Percentiles rank a stretch among this genome's conserved stretches.
phyloP scores from a whole-genome alignment of 1,284 basidiomycete species.

The Clitocybe nebularis region DNA sequence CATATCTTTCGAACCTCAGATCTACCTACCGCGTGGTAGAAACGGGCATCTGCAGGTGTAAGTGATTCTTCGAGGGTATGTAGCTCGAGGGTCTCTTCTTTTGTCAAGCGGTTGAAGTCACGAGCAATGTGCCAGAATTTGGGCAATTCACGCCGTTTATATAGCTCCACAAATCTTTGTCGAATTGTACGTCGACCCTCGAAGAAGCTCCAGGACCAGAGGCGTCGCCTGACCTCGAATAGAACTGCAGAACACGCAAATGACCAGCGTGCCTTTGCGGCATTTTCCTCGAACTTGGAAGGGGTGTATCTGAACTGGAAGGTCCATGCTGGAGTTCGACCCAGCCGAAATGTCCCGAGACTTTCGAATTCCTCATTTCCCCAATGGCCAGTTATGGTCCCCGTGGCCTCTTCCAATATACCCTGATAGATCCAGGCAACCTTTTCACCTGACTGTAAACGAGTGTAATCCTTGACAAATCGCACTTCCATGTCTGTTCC shows the following conservation, averaged over 20 bases:
- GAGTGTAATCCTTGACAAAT: no score
- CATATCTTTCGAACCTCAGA: slow-evolving; percentile 31
- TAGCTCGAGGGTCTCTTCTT: slow-evolving; percentile 23
- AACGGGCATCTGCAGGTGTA: slow-evolving; percentile 29
- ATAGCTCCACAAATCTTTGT: slow-evolving; percentile 28
- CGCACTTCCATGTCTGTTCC: no score
- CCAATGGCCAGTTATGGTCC: slow-evolving; percentile 23
- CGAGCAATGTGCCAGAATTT: slow-evolving; percentile 27
- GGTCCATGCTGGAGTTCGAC: slow-evolving; percentile 24
- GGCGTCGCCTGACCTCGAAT: slow-evolving; percentile 20
- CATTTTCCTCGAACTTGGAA: slow-evolving; percentile 20
- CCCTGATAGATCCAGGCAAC: no score
- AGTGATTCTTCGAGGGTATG: slow-evolving; percentile 25
- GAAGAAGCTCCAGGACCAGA: slow-evolving; percentile 27
- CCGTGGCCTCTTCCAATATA: no score
- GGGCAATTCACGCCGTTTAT: slow-evolving; percentile 24
- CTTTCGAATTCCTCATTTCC: slow-evolving; percentile 19
- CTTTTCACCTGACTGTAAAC: no score
- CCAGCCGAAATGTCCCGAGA: slow-evolving; percentile 20
- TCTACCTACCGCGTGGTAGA: slow-evolving; percentile 28
- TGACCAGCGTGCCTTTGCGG: slow-evolving; percentile 24
- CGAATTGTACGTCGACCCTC: slow-evolving; percentile 23
- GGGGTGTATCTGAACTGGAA: slow-evolving; percentile 22
- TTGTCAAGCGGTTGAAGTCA: slow-evolving; percentile 22
- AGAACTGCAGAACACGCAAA: slow-evolving; percentile 25